Conservation (phyloP, 176 grass and related monocot species). For the Dendrocalamus sinicus region DNA sequence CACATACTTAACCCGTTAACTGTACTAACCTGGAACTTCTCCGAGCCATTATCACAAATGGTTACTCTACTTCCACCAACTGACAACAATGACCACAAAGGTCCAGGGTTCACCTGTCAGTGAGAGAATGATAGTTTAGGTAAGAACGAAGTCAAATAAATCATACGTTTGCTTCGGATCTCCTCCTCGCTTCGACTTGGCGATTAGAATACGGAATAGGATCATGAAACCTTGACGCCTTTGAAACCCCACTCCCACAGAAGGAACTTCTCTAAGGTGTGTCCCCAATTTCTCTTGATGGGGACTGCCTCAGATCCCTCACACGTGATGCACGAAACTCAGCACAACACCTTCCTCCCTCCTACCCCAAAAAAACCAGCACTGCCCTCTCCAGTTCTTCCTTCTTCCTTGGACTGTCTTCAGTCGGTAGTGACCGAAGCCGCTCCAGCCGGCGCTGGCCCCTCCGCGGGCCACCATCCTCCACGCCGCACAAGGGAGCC, state of each 20-base stretch:
- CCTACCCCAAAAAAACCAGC: too few species aligned
- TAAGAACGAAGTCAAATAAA: neutral
- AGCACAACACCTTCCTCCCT: too few species aligned
- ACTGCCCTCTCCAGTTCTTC: too few species aligned
- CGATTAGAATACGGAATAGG: constrained; percentile 39
- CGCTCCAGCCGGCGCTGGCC: too few species aligned
- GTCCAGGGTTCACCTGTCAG: neutral
- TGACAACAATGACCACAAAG: fast-evolving
- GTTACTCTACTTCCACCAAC: fast-evolving
- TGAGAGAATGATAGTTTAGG: fast-evolving
- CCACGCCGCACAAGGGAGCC: too few species aligned
- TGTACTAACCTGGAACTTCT: constrained; percentile 7
- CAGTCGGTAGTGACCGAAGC: too few species aligned
- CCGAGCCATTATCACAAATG: neutral
- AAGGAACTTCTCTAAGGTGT: neutral
- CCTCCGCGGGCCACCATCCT: too few species aligned
- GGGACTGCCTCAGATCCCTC: too few species aligned
- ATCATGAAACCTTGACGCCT: constrained; percentile 39
- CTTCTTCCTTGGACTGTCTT: too few species aligned
- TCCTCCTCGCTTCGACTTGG: neutral
- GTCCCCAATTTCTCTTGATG: too few species aligned
- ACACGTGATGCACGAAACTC: too few species aligned
- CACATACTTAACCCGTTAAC: neutral
- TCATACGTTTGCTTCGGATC: neutral
- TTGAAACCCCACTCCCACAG: constrained; percentile 6